Evolutionary conservation across 257 asterid genomes (phyloP).

Genomic region (Solanum virginianum): DNA sequence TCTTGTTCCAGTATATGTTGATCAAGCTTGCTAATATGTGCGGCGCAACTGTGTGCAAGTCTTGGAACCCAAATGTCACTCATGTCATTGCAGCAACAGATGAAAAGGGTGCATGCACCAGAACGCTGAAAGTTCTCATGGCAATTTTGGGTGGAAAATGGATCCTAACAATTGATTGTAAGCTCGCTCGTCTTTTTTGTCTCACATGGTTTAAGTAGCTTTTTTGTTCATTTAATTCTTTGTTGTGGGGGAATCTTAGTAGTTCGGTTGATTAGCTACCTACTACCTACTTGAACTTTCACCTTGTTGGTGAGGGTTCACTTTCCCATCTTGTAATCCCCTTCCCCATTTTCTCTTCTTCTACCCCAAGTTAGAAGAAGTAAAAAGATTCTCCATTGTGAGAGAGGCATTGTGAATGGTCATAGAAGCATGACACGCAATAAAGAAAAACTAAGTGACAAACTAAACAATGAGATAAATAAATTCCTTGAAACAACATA

Average conservation of each 20-base stretch:
- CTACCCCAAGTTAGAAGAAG: background rate
- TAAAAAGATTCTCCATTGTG: background rate
- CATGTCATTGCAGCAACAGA: constrained; percentile 87
- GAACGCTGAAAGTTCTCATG: constrained; percentile 86
- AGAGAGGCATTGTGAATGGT: background rate
- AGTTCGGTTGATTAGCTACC: background rate
- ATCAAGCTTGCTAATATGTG: constrained; percentile 35
- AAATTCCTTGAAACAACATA: background rate
- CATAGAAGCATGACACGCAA: background rate
- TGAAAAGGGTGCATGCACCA: constrained; percentile 67
- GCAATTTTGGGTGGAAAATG: constrained; percentile 78
- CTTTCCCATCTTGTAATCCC: background rate
- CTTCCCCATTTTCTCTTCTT: background rate
- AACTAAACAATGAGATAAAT: background rate
- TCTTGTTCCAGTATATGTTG: constrained; percentile 34
- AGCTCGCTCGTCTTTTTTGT: constrained; percentile 12
- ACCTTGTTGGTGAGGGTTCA: background rate
- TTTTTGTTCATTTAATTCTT: background rate
- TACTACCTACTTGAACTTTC: background rate
- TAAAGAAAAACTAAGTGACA: background rate
- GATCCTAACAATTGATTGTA: constrained; percentile 73
- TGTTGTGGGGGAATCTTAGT: background rate
- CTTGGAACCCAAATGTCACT: constrained; percentile 65
- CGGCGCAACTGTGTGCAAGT: constrained; percentile 60
- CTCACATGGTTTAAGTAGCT: background rate